Conservation (phyloP, 2,329 filamentous ascomycete genomes). For the Diaporthe citriasiana region DNA sequence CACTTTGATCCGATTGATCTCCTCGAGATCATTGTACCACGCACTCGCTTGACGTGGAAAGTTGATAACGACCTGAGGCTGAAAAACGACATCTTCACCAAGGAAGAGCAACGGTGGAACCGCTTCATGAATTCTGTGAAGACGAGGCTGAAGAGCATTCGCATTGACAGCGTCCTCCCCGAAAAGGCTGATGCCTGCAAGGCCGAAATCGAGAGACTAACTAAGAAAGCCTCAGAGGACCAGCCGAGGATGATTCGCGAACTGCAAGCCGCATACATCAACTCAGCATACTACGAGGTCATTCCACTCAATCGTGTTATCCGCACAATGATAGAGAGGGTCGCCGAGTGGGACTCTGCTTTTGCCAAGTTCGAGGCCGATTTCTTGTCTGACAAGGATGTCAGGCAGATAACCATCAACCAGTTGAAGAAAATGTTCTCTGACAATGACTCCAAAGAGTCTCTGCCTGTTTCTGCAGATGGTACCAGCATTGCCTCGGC, state of each 20-base stretch:
- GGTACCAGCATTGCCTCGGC: conserved; percentile 47
- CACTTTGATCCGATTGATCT: conserved; percentile 95
- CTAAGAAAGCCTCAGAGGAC: conserved; percentile 86
- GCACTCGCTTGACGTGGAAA: conserved; percentile 95
- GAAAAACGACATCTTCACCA: conserved; percentile 91
- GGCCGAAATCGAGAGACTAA: conserved; percentile 83
- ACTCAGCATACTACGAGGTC: conserved; percentile 95
- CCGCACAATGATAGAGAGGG: conserved; percentile 91
- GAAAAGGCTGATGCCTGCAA: conserved; percentile 89
- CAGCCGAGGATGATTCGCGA: conserved; percentile 80
- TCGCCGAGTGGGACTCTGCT: conserved; percentile 90
- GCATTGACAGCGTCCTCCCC: conserved; percentile 89
- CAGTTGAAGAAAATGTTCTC: conserved; percentile 96
- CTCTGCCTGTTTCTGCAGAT: conserved; percentile 71
- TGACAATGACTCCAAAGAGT: conserved; percentile 87
- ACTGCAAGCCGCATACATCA: conserved; percentile 91
- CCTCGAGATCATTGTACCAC: conserved; percentile 93
- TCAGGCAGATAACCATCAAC: conserved; percentile 89
- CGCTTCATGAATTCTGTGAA: conserved; percentile 92
- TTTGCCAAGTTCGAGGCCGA: conserved; percentile 94
- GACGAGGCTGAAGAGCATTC: conserved; percentile 86
- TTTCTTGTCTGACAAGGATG: conserved; percentile 97
- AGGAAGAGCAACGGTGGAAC: conserved; percentile 84
- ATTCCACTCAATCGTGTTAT: conserved; percentile 93
- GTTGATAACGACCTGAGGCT: conserved; percentile 93